A percentile compares a stretch with the other conserved stretches of the same genome.
phyloP scores from a whole-genome alignment of 352 stramenopile genomes.

The Phytophthora macrochlamydospora region DNA sequence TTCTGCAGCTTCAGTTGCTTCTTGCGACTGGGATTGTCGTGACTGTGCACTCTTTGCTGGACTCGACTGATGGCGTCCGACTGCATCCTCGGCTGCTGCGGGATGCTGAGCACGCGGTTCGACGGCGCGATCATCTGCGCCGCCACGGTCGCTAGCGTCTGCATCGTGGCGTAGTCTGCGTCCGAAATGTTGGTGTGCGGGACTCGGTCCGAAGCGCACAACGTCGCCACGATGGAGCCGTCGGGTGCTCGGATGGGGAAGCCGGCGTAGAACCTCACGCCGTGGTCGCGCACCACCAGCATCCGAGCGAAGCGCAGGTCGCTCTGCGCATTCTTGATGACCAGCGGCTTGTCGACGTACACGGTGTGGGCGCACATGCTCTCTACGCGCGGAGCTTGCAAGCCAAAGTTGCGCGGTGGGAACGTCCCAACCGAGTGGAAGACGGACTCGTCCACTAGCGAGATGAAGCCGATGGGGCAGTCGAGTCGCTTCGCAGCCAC shows the following conservation, averaged over 20 bases:
- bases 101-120: too few relatives aligned
- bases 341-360: conserved; percentile 45
- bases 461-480: conserved; percentile 44
- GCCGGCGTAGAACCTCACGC: conserved; percentile 52
- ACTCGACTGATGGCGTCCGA: too few relatives aligned
- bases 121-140: conserved; percentile 20
- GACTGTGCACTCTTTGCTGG: too few relatives aligned
- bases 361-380: conserved; percentile 45
- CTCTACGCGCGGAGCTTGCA: conserved; percentile 28
- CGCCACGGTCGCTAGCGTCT: conserved; percentile 42
- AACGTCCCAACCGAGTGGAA: conserved; percentile 38
- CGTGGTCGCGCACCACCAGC: conserved; percentile 24
- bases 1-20: too few relatives aligned
- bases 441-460: conserved; percentile 36
- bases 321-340: conserved; percentile 49
- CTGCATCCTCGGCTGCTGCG: too few relatives aligned
- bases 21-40: too few relatives aligned
- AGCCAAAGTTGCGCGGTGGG: conserved; percentile 5
- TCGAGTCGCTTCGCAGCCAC: conserved; percentile 40
- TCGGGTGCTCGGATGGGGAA: conserved; percentile 45
- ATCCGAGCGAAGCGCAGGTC: conserved; percentile 54
- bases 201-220: conserved; percentile 38
- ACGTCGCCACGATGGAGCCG: conserved; percentile 35
- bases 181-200: conserved; percentile 47
- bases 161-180: conserved; percentile 62